Base-by-base conservation (phyloP, 495 filamentous ascomycete genomes). In the Podospora comata region DNA sequence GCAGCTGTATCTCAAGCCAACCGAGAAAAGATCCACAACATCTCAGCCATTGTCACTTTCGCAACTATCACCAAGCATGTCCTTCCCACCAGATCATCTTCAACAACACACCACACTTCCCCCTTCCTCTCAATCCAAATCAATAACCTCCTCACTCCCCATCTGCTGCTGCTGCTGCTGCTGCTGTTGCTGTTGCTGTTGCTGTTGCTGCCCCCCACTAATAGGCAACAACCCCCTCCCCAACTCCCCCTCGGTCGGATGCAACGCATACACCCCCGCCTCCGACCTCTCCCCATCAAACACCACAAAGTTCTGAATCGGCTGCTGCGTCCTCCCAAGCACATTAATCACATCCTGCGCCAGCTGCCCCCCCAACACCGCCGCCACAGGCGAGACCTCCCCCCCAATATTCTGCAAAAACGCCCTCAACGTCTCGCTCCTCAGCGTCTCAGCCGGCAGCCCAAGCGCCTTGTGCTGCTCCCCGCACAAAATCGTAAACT, bases 281-380 rank as follows among this genome's bases (percentile, higher is more conserved):
- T 90, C 85, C 74, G 87, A 90, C 64, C 83, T 86, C 71, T 92
- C 91, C 2, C 93, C 95, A 77, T 97, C 92, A 75, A 98, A 97
- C 13, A 98, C 80, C 44, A 96, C 83, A 74, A 97, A 87, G 75
- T 99, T 99, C 82, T 98, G 96, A 18, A 98, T 86, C 3, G 95
- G 95, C 77, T 98, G 95, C 79, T 97, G 92, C 56, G 91, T 85
- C 70, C 88, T 85, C 26, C 93, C 92, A 9, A 98, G 85, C 48
- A 97, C 94, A 69, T 97, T 98, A 78, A 99, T 98, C 20, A 96
- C 92, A 75, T 99, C 95, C 79, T 99, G 95, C 3, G 94, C 93
- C 4, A 99, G 82, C 73, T 91, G 87, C 0, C 93, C 95, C 28
- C 95, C 95, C 27, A 98, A 77, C 67, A 97, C 93, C 0, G 95